Base-by-base conservation (phyloP, 2,329 filamentous ascomycete genomes). In the Alternaria solani region DNA sequence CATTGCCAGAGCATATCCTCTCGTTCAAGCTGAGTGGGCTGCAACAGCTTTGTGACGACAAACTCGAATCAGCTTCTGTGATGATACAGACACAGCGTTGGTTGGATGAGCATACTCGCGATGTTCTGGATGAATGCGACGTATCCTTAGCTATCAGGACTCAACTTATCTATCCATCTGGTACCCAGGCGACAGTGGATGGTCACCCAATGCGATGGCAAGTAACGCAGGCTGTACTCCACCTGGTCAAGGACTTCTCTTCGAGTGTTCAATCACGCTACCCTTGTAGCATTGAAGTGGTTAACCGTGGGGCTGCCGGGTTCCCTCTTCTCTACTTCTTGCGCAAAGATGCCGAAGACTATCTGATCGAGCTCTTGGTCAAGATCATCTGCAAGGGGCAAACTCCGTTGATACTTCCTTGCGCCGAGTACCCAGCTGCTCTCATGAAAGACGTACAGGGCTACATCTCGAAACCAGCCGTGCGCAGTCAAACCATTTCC, bases 91-190 rank as follows among this genome's bases (percentile, higher is more conserved):
- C 81, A 0, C 85, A 89, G 28, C 59, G 72, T 0, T 86, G 84
- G 79, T 70, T 91, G 6, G 77, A 84, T 2, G 59, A 61, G 0
- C 68, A 78, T 2, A 85, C 82, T 3, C 82, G 88, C 0, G 89
- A 92, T 67, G 80, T 91, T 0, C 75, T 91, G 0, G 89, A 91
- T 62, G 89, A 91, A 67, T 89, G 75, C 38, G 81, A 83, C 51
- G 75, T 81, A 26, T 80, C 78, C n/a, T 72, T 82, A 36, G 76
- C 77, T 1, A 76, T 79, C 2, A 66, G 71, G 3, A 81, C 80
- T 16, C 79, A 81, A 65, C 70, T 83, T 0, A 79, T 82, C 18
- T 83, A 82, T 51, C 80, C 81, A 0, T 80, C 80, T 12, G 81
- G 81, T 8, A 67, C 66, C 0, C 81, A 81, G 55, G 71, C 65